Base-by-base conservation (phyloP, 1,284 basidiomycete genomes). In the Ceratobasidium papillatum region DNA sequence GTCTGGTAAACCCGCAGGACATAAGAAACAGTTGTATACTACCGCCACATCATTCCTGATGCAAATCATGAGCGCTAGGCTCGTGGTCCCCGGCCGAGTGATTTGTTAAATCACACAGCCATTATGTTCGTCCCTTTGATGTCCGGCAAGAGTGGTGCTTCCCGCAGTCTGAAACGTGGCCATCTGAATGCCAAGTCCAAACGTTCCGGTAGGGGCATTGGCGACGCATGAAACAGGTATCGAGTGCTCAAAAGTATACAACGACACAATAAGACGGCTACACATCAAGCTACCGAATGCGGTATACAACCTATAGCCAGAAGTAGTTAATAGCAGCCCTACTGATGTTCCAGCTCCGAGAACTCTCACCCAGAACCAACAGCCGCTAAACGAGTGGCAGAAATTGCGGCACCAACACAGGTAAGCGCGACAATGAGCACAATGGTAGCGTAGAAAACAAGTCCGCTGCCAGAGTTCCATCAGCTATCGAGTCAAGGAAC, bases 241-340 rank as follows among this genome's bases (percentile, higher is more conserved):
- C 27, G 52, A 30, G 9, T 25, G 30, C 3, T 32, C n/a, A 14
- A 69, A 38, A 9, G 36, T 34, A 27, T 69, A 47, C 14, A 69
- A 52, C 11, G 66, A 69, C n/a, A 34, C 56, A 22, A 69, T 69
- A 12, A 69, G 52, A 1, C 66, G 49, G 45, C 30, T 69, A n/a
- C 66, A 69, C 36, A 69, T 54, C 12, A 69, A 51, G 41, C 66
- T 69, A 3, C 36, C 12, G 17, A 58, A 41, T 14, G 66, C 51
- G 1, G 36, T 41, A 17, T 56, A 58, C 12, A 58, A 5, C 14
- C 66, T 69, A 36, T 14, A n/a, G n/a, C n/a, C n/a, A n/a, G 41
- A 32, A 25, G 1, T 19, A 19, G 11, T 11, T 7, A 47, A 8
- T 7, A 9, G 5, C 8, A 52, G 49, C 41, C 17, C 14, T 51